Conservation (phyloP, 108 stramenopile species). For the Nannochloropsis salina region DNA sequence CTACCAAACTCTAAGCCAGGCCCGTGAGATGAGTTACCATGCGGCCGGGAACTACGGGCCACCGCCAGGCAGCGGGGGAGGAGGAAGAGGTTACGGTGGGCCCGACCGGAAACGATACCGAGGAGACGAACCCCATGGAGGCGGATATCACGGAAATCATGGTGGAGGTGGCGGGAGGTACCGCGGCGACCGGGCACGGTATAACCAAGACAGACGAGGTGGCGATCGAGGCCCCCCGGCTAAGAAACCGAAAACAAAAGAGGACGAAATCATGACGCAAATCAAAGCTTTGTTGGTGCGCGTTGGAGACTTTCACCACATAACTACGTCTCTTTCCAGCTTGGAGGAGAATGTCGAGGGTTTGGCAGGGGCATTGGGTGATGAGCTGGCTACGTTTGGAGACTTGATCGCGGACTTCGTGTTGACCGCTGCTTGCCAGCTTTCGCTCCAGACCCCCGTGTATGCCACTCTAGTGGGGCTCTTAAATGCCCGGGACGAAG, state of each 20-base stretch:
- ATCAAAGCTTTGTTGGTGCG: conserved; percentile 13
- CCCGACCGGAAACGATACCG: conserved; percentile 16
- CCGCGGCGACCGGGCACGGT: not conserved
- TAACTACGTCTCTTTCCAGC: not conserved
- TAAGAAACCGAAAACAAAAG: conserved; percentile 11
- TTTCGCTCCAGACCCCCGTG: not conserved
- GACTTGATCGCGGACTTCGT: not conserved
- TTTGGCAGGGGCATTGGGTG: not conserved
- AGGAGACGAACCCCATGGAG: not conserved
- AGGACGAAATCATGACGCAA: conserved; percentile 13
- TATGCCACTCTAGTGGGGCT: conserved; percentile 14
- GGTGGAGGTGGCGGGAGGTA: not conserved
- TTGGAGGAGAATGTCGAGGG: not conserved
- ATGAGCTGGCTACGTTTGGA: conserved; percentile 8
- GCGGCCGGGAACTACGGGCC: not conserved
- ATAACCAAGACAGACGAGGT: not conserved
- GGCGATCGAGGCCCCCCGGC: not conserved
- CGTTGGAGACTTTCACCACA: not conserved
- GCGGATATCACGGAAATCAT: not conserved
- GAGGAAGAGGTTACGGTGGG: not conserved
- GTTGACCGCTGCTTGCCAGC: not conserved
- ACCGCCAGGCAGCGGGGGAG: not conserved
- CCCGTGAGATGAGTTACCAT: not conserved
- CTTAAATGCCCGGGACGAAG: not conserved
- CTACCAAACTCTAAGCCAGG: no score